phyloP scores from a whole-genome alignment of 2,329 filamentous ascomycete genomes.

The Penicillium sp. region DNA sequence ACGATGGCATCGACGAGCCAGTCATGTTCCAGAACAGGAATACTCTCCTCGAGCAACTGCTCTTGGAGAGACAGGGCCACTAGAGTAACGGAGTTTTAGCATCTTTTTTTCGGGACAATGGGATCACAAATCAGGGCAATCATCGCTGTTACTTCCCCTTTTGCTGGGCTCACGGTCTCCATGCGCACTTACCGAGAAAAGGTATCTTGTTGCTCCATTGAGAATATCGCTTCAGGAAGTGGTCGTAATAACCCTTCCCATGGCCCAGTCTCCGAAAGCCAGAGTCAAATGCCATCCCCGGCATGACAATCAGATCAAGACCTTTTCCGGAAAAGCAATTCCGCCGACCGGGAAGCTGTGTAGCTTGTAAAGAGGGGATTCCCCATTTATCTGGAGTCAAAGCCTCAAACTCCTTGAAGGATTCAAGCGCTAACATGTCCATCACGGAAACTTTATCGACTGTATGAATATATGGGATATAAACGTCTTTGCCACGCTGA shows the following conservation, averaged over 20 bases:
- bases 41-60: slow-evolving; percentile 66
- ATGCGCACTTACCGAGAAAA: slow-evolving; percentile 50
- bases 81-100: slow-evolving; percentile 33
- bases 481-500: slow-evolving; percentile 71
- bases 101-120: slow-evolving; percentile 5
- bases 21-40: slow-evolving; percentile 73
- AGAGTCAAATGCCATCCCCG: slow-evolving; percentile 84
- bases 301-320: slow-evolving; percentile 83
- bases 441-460: slow-evolving; percentile 63
- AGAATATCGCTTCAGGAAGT: slow-evolving; percentile 74
- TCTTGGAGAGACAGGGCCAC: slow-evolving; percentile 79
- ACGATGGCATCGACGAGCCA: slow-evolving; percentile 72
- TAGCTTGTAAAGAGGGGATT: slow-evolving; percentile 73
- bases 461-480: slow-evolving; percentile 82
- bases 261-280: slow-evolving; percentile 75
- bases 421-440: slow-evolving; percentile 84
- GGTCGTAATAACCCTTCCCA: slow-evolving; percentile 95
- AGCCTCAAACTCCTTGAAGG: slow-evolving; percentile 69
- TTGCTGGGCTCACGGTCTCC: slow-evolving; percentile 2
- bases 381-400: slow-evolving; percentile 81
- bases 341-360: slow-evolving; percentile 59
- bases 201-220: slow-evolving; percentile 45
- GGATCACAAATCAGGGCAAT: slow-evolving; percentile 9
- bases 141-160: background rate
- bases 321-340: slow-evolving; percentile 58